These are phyloP conservation scores for Triticum turgidum DNA, from an alignment of 176 grass and related monocot genomes.

Conservation along the genomic window DNA sequence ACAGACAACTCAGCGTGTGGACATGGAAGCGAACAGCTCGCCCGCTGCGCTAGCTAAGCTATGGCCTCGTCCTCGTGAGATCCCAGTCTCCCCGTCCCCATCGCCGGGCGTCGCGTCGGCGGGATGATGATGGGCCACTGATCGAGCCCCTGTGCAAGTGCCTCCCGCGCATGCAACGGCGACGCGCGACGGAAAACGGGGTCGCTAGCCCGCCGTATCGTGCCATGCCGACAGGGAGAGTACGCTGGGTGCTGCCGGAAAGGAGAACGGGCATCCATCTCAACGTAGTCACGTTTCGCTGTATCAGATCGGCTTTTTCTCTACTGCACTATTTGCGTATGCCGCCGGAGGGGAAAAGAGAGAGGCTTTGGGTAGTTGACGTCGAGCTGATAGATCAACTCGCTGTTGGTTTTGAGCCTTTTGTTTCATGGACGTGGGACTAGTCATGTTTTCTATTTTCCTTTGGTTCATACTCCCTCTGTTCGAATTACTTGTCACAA, in stretches of 20 bases:
- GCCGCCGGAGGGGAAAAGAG: background rate
- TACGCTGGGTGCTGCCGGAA: background rate
- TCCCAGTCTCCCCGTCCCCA: background rate
- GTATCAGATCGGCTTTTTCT: background rate
- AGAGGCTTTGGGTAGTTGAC: background rate
- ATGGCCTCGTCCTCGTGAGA: background rate
- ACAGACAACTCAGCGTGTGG: background rate
- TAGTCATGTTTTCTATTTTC: background rate
- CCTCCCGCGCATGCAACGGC: background rate
- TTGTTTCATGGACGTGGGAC: background rate
- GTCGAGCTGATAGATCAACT: background rate
- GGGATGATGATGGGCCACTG: background rate
- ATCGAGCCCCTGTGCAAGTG: background rate
- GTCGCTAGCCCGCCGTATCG: background rate
- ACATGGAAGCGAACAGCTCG: background rate
- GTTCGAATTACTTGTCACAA: too few relatives aligned
- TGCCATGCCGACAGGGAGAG: background rate
- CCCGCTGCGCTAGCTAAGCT: background rate
- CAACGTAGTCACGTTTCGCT: background rate
- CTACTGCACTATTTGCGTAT: too few relatives aligned
- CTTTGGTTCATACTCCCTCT: too few relatives aligned
- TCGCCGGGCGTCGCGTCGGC: background rate
- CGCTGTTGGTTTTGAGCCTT: background rate
- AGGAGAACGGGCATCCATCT: background rate
- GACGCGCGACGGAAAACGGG: background rate